Base-by-base conservation (phyloP, 2,329 filamentous ascomycete genomes). In the Alternaria dauci region DNA sequence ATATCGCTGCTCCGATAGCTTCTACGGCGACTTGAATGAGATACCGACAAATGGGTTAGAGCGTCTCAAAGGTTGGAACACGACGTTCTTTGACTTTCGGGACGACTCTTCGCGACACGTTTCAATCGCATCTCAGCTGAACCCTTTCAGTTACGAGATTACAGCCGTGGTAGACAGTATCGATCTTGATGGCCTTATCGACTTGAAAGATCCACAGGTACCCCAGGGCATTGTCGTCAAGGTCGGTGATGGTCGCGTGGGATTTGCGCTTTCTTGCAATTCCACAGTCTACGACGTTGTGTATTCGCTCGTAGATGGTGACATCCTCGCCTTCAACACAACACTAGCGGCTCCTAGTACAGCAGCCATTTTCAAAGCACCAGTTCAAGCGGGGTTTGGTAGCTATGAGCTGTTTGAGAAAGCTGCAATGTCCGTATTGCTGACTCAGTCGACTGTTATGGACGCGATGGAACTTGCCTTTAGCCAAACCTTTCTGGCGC, bases 301-400 rank as follows among this genome's bases (percentile, higher is more conserved):
- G 5, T 57, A 57, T 25, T 39, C 46, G 2, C 46, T 57, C 4
- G 54, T 57, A 6, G 14, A 28, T 8, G 44, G 36, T 16, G 44
- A 32, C 28, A 30, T 57, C 14, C 14, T 8, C 6, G 20, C n/a
- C 14, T 42, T 52, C 36, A 42, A 39, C 34, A 28, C 34, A 8
- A 57, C 54, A 8, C 54, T 20, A 9, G 54, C 46, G 1, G 30
- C 16, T 32, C 34, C 44, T 4, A 14, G 36, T 5, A 42, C 46
- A 4, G 55, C 55, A 26, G 46, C 55, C 16, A 34, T 57, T 11
- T 28, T 43, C n/a, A 57, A 51, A 38, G 55, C 55, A 8, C 55
- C 55, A 12, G 1, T 52, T 2, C 46, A 57, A 38, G 55, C 47
- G 12, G 46, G 55, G 5, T 16, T 57, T n/a, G 46, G 55, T 18